Base-by-base conservation (phyloP, 768 basidiomycete genomes). In the Coprinopsis strossmayeri region DNA sequence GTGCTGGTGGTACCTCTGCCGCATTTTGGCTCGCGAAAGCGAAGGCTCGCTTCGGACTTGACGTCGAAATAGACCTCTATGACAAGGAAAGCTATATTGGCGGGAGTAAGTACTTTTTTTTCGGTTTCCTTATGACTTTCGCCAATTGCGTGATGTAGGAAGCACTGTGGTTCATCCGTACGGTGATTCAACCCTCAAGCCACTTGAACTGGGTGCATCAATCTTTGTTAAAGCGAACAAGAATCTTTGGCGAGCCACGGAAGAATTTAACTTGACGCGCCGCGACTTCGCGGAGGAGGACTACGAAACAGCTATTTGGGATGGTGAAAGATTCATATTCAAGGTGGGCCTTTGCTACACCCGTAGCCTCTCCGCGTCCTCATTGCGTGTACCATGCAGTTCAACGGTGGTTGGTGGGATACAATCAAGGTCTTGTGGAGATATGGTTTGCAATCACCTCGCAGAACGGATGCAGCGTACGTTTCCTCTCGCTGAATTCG, bases 51-150 rank as follows among this genome's bases (percentile, higher is more conserved):
- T 82, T 74, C 49, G 81, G 77, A 2, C 55, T 90, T 27, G 73
- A 86, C 48, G 72, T 90, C 2, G 81, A 87, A 45, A 73, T 96
- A 12, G 91, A 95, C 57, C 77, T 96, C 3, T 95, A 87, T 61
- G 93, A 97, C 54, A 76, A 75, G 55, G 74, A 73, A 43, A 68
- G 70, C 25, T 88, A 89, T 59, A 72, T 95, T 49, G 92, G 92
- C 44, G 92, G 92, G 55, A 74, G 92, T 94, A 64, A 72, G 91
- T 82, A n/a, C n/a, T n/a, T n/a, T n/a, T n/a, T n/a, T n/a, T n/a
- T n/a, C n/a, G n/a, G n/a, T n/a, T n/a, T n/a, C n/a, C n/a, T n/a
- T n/a, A n/a, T n/a, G n/a, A n/a, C n/a, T n/a, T n/a, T n/a, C n/a
- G n/a, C n/a, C n/a, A n/a, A n/a, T n/a, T n/a, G n/a, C n/a, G n/a